A percentile compares a stretch with the other conserved stretches of the same genome.
Conservation (phyloP, 2,329 filamentous ascomycete genomes). For the Triangularia setosa region DNA sequence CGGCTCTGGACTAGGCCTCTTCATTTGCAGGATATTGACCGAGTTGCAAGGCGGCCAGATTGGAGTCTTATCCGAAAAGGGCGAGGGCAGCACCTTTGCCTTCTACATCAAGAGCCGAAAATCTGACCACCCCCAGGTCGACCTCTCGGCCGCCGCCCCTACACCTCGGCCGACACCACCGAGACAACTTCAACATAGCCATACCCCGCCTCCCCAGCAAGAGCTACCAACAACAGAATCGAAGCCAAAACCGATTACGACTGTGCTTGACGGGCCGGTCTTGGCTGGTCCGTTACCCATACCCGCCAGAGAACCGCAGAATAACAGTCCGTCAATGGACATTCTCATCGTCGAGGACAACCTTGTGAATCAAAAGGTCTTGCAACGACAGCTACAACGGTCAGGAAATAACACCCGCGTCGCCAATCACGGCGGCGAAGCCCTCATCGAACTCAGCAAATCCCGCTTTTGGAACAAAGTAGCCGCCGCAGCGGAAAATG, state of each 20-base stretch:
- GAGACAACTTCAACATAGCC: background rate
- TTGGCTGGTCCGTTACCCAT: background rate
- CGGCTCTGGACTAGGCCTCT: conserved; percentile 71
- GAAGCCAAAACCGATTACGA: background rate
- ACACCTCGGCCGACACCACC: background rate
- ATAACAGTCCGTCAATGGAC: conserved; percentile 41
- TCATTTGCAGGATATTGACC: conserved; percentile 71
- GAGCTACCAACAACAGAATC: background rate
- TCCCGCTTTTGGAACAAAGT: conserved; percentile 50
- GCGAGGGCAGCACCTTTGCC: conserved; percentile 68
- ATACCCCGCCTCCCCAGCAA: conserved; percentile 1
- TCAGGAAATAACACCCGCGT: conserved; percentile 58
- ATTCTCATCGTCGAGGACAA: conserved; percentile 67
- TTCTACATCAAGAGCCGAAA: conserved; percentile 71
- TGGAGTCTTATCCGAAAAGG: conserved; percentile 63
- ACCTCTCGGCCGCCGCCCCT: conserved; percentile 4
- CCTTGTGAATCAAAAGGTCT: conserved; percentile 61
- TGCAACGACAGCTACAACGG: conserved; percentile 58
- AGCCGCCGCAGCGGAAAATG: conserved; percentile 1
- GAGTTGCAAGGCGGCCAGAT: conserved; percentile 77
- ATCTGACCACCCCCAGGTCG: conserved; percentile 22
- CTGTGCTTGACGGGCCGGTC: background rate
- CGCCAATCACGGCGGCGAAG: conserved; percentile 62
- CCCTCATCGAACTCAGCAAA: conserved; percentile 52
- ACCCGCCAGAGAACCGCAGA: conserved; percentile 12